These are phyloP conservation scores for Solanum chmielewskii DNA, from an alignment of 257 asterid species.

Conservation along the genomic window DNA sequence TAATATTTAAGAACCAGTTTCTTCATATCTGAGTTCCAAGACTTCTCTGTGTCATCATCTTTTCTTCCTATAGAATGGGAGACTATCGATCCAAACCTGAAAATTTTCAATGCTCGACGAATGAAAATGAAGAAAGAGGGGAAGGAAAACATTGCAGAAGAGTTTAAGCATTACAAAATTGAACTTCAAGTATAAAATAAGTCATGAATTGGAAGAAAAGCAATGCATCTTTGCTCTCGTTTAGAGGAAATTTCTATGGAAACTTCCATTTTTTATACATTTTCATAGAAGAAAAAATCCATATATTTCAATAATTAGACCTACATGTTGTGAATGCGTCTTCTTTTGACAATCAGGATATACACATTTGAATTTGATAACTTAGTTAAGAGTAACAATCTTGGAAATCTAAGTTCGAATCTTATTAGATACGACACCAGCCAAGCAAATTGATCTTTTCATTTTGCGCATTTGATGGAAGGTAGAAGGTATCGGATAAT, in stretches of 20 bases:
- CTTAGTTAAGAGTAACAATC: background rate
- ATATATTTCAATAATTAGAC: background rate
- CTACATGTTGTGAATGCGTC: background rate
- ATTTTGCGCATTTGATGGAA: background rate
- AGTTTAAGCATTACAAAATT: background rate
- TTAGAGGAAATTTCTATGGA: background rate
- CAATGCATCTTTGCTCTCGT: constrained; percentile 22
- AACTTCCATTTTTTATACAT: background rate
- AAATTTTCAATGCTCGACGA: background rate
- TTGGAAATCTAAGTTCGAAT: background rate
- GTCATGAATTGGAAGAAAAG: constrained; percentile 31
- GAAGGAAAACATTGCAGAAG: background rate
- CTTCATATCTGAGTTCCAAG: constrained; percentile 70
- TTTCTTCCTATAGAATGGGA: constrained; percentile 60
- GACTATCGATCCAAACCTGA: constrained; percentile 70
- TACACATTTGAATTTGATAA: background rate
- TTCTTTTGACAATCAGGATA: background rate
- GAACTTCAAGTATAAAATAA: constrained; percentile 52
- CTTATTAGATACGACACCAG: background rate
- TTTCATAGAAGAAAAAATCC: background rate
- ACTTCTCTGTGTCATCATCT: constrained; percentile 60
- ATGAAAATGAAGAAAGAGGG: background rate
- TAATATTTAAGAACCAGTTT: constrained; percentile 17
- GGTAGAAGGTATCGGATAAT: background rate
- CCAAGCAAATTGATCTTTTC: background rate